Base-by-base conservation (phyloP, 176 grass and related monocot genomes). In the Phoenix dactylifera region DNA sequence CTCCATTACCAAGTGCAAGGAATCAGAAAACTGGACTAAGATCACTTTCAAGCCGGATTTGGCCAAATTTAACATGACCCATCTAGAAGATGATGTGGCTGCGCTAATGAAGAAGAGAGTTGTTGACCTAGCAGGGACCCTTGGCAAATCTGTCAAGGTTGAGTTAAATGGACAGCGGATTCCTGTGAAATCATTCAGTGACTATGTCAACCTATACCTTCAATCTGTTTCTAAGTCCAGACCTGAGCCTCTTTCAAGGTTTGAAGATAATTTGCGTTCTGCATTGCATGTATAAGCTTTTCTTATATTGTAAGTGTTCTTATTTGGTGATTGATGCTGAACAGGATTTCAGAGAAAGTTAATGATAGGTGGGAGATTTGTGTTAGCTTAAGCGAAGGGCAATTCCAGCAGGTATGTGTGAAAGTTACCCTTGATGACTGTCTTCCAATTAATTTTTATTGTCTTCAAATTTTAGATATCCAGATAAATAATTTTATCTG, bases 341-440 rank as follows among this genome's bases (percentile, higher is more conserved):
- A 57, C 70, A 98, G 93, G 16, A 9, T 78, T 16, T 55, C 32
- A 17, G 70, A 83, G 3, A 62, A 78, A 24, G 58, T 96, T 18
- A 97, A 91, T 51, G 92, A 97, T 60, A 65, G 92, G 7, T 97
- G 92, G 92, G 92, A 97, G 66, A 83, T 97, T 24, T 90, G 74
- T 58, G 78, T 91, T 24, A 65, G 51, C 69, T 66, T 54, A 67
- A 97, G 87, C 60, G 92, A 97, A 72, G 92, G 92, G 22, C 92
- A 97, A 55, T 97, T 97, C 69, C 92, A 90, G 66, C 92, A 96
- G 87, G 92, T 90, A 50, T 18, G 3, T 50, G 3, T 51, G 0
- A 19, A 18, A 20, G 1, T 57, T 32, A 62, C 48, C 5, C 4
- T 48, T 26, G 44, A 24, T 39, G 5, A 22, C 23, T 15, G 14